These are phyloP conservation scores for Trichoderma atroviride DNA, from an alignment of 2,329 filamentous ascomycete genomes.

Conservation along the genomic window DNA sequence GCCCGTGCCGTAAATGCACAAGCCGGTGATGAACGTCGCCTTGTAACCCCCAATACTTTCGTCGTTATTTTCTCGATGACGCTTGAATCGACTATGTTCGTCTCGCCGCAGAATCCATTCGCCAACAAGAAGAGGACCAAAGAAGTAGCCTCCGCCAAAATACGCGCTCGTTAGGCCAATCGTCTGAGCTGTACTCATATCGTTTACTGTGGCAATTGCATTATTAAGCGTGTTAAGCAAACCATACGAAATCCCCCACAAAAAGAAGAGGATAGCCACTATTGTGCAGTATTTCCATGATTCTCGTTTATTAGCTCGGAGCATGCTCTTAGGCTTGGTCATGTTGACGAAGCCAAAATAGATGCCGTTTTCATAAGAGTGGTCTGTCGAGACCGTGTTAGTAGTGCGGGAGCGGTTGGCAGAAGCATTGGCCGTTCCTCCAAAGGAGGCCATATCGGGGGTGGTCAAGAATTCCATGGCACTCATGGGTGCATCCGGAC, in stretches of 20 bases:
- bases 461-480: conserved; percentile 53
- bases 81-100: conserved; percentile 56
- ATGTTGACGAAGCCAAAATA: conserved; percentile 82
- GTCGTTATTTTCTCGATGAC: conserved; percentile 40
- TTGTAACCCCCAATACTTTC: conserved; percentile 69
- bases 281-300: conserved; percentile 72
- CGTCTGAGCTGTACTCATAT: conserved; percentile 63
- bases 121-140: conserved; percentile 70
- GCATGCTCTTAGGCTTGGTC: conserved; percentile 68
- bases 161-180: conserved; percentile 71
- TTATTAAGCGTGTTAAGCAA: conserved; percentile 80
- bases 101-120: conserved; percentile 71
- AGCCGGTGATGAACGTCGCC: conserved; percentile 75
- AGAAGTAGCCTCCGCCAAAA: conserved; percentile 69
- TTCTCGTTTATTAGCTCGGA: conserved; percentile 63
- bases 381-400: conserved; percentile 43
- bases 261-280: conserved; percentile 79
- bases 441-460: conserved; percentile 38
- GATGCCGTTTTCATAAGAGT: conserved; percentile 47
- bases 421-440: neutral
- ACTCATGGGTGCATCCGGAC: conserved; percentile 28
- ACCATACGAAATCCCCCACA: conserved; percentile 92
- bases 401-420: conserved; percentile 34
- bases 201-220: conserved; percentile 64
- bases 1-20: conserved; percentile 73